These are phyloP conservation scores for Oryza glumipatula DNA, from an alignment of 176 grass and related monocot genomes.

Conservation along the genomic window DNA sequence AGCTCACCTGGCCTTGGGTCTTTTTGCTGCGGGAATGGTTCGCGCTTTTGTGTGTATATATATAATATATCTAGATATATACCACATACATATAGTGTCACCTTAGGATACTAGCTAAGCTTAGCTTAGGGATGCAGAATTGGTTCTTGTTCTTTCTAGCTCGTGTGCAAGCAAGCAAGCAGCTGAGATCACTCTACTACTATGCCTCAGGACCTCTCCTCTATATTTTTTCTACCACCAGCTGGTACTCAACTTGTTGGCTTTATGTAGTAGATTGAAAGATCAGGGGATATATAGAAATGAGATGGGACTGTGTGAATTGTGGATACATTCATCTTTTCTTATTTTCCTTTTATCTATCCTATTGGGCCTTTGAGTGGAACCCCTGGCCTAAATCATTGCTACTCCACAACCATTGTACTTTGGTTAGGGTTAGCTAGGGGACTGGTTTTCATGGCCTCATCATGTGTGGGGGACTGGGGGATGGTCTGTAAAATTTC, in stretches of 20 bases:
- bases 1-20: constrained; percentile 31
- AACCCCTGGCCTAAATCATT: constrained; percentile 42
- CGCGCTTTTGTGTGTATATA: constrained; percentile 29
- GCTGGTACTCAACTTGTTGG: neutral
- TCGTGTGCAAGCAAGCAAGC: neutral
- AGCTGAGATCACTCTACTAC: constrained; percentile 2
- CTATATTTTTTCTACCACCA: neutral
- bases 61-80: neutral
- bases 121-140: constrained; percentile 33
- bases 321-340: neutral
- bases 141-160: constrained; percentile 35
- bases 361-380: constrained; percentile 18
- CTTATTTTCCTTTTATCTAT: constrained; percentile 8
- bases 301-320: neutral
- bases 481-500: constrained; percentile 24
- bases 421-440: constrained; percentile 32
- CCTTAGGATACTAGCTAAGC: constrained; percentile 2
- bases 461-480: constrained; percentile 26
- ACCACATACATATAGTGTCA: neutral
- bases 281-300: neutral
- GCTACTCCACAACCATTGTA: constrained; percentile 38
- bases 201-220: neutral
- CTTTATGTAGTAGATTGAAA: neutral
- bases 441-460: constrained; percentile 41
- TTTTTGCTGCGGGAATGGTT: constrained; percentile 52